These are phyloP conservation scores for Globisporangium megalacanthum DNA, from an alignment of 352 stramenopile genomes.

Conservation along the genomic window DNA sequence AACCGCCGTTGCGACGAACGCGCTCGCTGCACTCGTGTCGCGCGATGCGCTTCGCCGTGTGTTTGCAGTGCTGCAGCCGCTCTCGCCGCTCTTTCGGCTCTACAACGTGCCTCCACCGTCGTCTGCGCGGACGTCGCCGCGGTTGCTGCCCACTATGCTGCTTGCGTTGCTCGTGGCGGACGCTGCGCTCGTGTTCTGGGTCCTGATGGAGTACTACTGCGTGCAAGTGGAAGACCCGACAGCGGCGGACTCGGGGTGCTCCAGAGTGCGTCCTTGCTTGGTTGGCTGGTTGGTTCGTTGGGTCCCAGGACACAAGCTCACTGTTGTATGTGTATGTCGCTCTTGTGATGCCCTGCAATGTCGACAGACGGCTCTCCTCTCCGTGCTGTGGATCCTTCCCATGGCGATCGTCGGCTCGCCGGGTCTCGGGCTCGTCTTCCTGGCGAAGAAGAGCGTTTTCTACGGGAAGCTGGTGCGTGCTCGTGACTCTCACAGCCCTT, in stretches of 20 bases:
- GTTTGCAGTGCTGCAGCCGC: conserved; percentile 30
- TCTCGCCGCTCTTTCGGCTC: conserved; percentile 59
- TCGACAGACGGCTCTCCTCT: conserved; percentile 49
- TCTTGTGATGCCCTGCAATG: not conserved
- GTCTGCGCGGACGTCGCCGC: conserved; percentile 11
- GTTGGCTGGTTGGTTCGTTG: not conserved
- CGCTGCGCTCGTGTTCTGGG: conserved; percentile 60
- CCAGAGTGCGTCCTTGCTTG: conserved; percentile 40
- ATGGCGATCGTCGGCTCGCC: conserved; percentile 51
- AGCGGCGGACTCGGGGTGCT: conserved; percentile 61
- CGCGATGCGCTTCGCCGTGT: conserved; percentile 10
- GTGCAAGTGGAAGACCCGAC: conserved; percentile 82
- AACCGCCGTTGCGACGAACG: conserved; percentile 9
- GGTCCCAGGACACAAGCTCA: not conserved
- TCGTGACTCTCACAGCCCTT: not conserved
- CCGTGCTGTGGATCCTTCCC: conserved; percentile 55
- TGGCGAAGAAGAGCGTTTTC: conserved; percentile 67
- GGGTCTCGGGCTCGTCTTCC: conserved; percentile 62
- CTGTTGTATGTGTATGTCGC: conserved; percentile 8
- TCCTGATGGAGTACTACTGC: conserved; percentile 83
- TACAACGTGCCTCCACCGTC: conserved; percentile 31
- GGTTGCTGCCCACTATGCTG: conserved; percentile 40
- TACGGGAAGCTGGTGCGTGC: conserved; percentile 55
- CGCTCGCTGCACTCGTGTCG: conserved; percentile 13
- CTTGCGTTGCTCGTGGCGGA: conserved; percentile 66